Evolutionary conservation across 306 rosid species (phyloP), one percentile per base, ranked within the genome.

Genomic region (Begonia peltatifolia): DNA sequence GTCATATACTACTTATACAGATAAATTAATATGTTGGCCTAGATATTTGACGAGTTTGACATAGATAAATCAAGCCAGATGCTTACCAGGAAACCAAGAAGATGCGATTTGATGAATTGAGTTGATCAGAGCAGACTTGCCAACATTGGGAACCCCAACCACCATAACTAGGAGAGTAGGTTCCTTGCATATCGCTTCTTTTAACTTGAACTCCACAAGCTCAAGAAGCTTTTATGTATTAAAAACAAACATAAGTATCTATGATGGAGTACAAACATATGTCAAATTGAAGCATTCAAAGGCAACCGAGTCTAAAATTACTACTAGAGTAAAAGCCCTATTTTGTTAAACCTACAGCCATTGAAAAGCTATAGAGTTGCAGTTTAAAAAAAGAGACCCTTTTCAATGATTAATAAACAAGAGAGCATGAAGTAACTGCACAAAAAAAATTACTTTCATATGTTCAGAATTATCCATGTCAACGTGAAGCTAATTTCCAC

Each of bases 131-230:
- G 87, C 87, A 13, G 96, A 88, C 49, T 88, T 88, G 11, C 96
- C 89, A 62, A 88, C 93, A 63, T 88, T 88, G 11, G 96, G 96
- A 75, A 82, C 96, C 46, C 96, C 96, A 68, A 79, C 77, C 56
- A 84, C 96, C 96, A 88, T 79, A 42, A 88, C 95, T 66, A 88
- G 94, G 36, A 88, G 79, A 10, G 95, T 88, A 42, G 96, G 89
- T 46, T 88, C 96, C 73, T 65, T 82, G 0, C 56, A 67, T 65
- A 88, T 84, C 42, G 47, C 82, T 74, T 88, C 96, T 77, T 74
- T 88, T 59, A 88, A 41, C 58, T 84, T 88, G 49, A 79, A 58
- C 85, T 82, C 95, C 56, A 81, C 95, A 12, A 88, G 67, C 54
- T 82, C 84, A 4, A 88, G 76, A 79, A 88, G 93, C 93, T 79